These are phyloP conservation scores for Lactifluus echinatus DNA, from an alignment of 768 basidiomycete species.

Conservation along the genomic window DNA sequence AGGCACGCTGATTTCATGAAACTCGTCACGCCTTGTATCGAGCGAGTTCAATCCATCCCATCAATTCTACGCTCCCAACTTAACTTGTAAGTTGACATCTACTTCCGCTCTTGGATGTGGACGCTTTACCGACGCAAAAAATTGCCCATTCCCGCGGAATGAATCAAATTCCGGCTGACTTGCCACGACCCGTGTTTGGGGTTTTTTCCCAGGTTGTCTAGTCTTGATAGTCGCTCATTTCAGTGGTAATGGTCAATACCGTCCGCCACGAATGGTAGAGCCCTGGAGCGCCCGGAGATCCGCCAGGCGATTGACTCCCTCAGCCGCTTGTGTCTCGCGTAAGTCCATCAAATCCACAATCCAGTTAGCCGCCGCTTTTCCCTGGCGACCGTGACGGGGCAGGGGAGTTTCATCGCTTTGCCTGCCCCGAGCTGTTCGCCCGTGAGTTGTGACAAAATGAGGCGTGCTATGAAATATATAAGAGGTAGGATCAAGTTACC, in stretches of 20 bases:
- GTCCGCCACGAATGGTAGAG: constrained; percentile 15
- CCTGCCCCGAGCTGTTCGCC: constrained; percentile 15
- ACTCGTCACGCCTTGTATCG: constrained; percentile 9
- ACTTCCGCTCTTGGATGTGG: constrained; percentile 13
- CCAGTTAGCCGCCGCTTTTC: constrained; percentile 14
- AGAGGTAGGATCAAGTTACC: constrained; percentile 5
- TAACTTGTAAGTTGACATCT: constrained; percentile 3
- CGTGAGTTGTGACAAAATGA: constrained; percentile 12
- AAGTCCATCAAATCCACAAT: constrained; percentile 12
- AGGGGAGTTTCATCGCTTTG: constrained; percentile 19
- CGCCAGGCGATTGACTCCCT: constrained; percentile 15
- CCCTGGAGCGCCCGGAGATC: constrained; percentile 19
- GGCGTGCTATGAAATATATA: constrained; percentile 17
- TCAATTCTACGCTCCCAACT: constrained; percentile 5
- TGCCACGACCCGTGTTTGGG: constrained; percentile 7
- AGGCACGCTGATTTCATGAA: constrained; percentile 22
- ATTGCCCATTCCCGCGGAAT: constrained; percentile 19
- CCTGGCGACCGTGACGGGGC: constrained; percentile 19
- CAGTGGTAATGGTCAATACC: constrained; percentile 11
- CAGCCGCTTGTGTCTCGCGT: constrained; percentile 11
- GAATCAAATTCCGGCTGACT: constrained; percentile 13
- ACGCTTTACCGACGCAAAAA: constrained; percentile 17
- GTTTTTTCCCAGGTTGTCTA: constrained; percentile 14
- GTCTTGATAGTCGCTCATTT: constrained; percentile 16
- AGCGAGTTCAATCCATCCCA: constrained; percentile 11